Evolutionary conservation across 139 green algal species (phyloP), one percentile per base, ranked within the genome.

Genomic region (Eudorina sp.): DNA sequence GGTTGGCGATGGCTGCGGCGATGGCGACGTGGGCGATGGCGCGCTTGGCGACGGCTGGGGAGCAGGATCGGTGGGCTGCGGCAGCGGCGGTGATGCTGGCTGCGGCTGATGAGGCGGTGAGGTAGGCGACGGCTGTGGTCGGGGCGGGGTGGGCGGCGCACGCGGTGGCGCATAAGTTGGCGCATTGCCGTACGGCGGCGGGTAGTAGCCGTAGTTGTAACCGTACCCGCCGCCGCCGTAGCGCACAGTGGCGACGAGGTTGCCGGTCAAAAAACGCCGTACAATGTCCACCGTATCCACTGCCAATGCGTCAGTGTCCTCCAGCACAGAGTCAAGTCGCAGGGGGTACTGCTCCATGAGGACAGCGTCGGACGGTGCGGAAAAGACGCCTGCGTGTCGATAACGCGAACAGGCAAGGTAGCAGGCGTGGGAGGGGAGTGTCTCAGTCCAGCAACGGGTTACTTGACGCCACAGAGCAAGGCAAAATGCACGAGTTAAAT

Each of bases 301-400:
- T 7, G 38, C 70, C 23, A 79, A 41, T 9, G 14, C 31, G 18
- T 31, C 66, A 46, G 23, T 7, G 1, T 3, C 46, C 34, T 43
- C 38, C 3, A 48, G 9, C 14, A 75, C 19, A 1, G 66, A 31
- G 46, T 75, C 66, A 18, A 79, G 70, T 8, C 70, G 70, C 19
- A 79, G 70, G 43, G 70, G 70, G 70, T 79, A 79, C 41, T 34
- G 31, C 4, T 79, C 70, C 41, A 55, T 55, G 40, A 34, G 19
- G 21, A 41, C 36, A 18, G 41, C 38, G 38, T 53, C 40, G 40
- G 40, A 19, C 8, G 70, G 70, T 1, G 41, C 41, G 1, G 31
- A 13, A 14, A 58, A 79, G 23, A 25, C 29, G 43, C 43, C 70
- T 53, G 70, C 48, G n/a, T n/a, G n/a, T n/a, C n/a, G n/a, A n/a